Base-by-base conservation (phyloP, 2,329 filamentous ascomycete species). In the Trichophyton rubrum region DNA sequence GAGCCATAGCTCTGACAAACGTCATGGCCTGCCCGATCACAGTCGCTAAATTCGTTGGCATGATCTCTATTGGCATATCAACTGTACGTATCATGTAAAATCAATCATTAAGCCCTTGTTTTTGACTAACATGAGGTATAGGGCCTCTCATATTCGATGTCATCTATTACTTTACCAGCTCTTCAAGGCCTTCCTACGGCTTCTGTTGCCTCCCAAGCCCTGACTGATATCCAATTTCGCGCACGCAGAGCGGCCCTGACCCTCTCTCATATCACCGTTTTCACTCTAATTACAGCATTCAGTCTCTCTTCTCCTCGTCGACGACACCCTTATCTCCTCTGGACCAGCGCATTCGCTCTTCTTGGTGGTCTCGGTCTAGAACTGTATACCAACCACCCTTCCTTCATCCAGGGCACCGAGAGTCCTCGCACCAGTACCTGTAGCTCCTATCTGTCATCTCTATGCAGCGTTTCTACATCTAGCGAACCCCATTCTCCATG, bases 1-100 rank as follows among this genome's bases (percentile, higher is more conserved):
- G 45, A 51, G 45, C 45, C 45, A 53, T 53, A 53, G 49, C 49
- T 53, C 49, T 11, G 22, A 53, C 49, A 13, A 43, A 24, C 56
- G 59, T 71, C 74, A 88, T 90, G 83, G 80, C 83, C 67, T 83
- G 82, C 68, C 84, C 80, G 68, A 84, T 96, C 70, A 85, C 89
- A 60, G 77, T 87, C 73, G 84, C 88, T 77, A 96, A 97, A 78
- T 96, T 96, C 73, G 87, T 96, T 67, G 92, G 92, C 70, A 95
- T 90, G 58, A 83, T 95, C 66, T 92, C 88, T 68, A 81, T 96
- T 61, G 92, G 92, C 64, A 81, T 96, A 61, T 77, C 95, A 73
- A 96, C 90, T 62, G 90, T 95, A 82, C 69, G 87, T 79, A 63
- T 38, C 9, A 13, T 11, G 33, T 13, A 13, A 13, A 38, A 38